These are phyloP conservation scores for Clonostachys chloroleuca DNA, from an alignment of 2,329 filamentous ascomycete species.

Conservation along the genomic window DNA sequence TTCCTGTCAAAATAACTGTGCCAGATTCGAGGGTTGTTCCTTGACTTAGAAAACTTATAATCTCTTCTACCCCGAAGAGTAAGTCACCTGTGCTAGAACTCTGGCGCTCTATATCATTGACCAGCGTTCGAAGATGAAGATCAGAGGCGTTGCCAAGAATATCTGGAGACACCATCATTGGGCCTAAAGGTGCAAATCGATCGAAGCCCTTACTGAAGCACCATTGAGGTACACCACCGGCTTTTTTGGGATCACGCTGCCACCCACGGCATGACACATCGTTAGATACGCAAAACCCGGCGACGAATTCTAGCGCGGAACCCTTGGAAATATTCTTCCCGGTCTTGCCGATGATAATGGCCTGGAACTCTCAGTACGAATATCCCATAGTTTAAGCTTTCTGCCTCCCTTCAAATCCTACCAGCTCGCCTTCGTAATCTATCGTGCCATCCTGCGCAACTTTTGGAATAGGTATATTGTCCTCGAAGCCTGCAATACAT, in stretches of 20 bases:
- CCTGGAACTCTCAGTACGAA: too few species aligned
- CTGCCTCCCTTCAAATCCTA: too few species aligned
- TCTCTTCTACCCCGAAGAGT: slow-evolving; percentile 40
- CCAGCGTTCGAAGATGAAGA: slow-evolving; percentile 25
- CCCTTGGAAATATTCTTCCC: slow-evolving; percentile 45
- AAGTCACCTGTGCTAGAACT: slow-evolving; percentile 40
- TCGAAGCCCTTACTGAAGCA: slow-evolving; percentile 52
- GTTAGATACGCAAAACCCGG: slow-evolving; percentile 40
- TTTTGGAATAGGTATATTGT: slow-evolving; percentile 37
- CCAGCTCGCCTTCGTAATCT: slow-evolving; percentile 30
- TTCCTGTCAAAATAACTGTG: slow-evolving; percentile 45
- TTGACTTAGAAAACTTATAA: slow-evolving; percentile 40
- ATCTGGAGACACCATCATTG: slow-evolving; percentile 28
- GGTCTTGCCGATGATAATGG: slow-evolving; percentile 47
- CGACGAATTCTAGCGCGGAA: slow-evolving; percentile 39
- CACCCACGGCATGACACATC: slow-evolving; percentile 48
- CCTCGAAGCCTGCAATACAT: slow-evolving; percentile 25
- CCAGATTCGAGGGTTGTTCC: slow-evolving; percentile 46
- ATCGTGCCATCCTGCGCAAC: slow-evolving; percentile 37
- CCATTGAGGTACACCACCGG: slow-evolving; percentile 35
- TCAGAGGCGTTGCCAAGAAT: slow-evolving; percentile 19
- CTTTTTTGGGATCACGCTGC: slow-evolving; percentile 42
- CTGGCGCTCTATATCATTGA: slow-evolving; percentile 47
- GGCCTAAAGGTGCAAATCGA: slow-evolving; percentile 50
- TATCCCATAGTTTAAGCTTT: too few species aligned